These are phyloP conservation scores for Orbilia quercus DNA, from an alignment of 2,329 filamentous ascomycete genomes.

Conservation along the genomic window DNA sequence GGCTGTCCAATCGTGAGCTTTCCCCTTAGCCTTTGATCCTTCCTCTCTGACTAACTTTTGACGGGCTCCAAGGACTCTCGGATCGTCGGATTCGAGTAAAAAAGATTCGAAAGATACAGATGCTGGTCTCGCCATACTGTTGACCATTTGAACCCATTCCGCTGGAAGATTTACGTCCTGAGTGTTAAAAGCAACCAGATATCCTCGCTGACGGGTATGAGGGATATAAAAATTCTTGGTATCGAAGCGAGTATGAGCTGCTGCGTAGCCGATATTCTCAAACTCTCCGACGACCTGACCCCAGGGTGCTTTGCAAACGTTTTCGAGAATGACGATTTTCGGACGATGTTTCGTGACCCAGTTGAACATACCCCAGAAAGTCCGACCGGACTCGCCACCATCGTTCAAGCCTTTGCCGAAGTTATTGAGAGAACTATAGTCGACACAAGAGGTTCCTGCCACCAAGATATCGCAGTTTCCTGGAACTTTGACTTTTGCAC, in stretches of 20 bases:
- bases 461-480: slow-evolving; percentile 73
- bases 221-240: slow-evolving; percentile 79
- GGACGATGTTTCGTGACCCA: slow-evolving; percentile 71
- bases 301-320: slow-evolving; percentile 74
- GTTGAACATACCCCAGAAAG: slow-evolving; percentile 71
- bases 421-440: slow-evolving; percentile 76
- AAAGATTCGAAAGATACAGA: slow-evolving; percentile 69
- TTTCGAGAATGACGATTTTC: slow-evolving; percentile 76
- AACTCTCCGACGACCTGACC: slow-evolving; percentile 65
- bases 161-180: slow-evolving; percentile 60
- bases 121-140: slow-evolving; percentile 68
- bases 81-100: slow-evolving; percentile 70
- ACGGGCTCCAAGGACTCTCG: slow-evolving; percentile 67
- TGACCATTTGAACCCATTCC: slow-evolving; percentile 66
- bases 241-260: slow-evolving; percentile 68
- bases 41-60: slow-evolving; percentile 65
- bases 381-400: slow-evolving; percentile 74
- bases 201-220: slow-evolving; percentile 73
- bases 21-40: slow-evolving; percentile 34
- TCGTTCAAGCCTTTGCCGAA: slow-evolving; percentile 67
- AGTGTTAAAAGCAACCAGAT: slow-evolving; percentile 70
- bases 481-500: slow-evolving; percentile 70
- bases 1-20: slow-evolving; percentile 67
- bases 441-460: slow-evolving; percentile 79
- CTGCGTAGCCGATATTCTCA: slow-evolving; percentile 69